phyloP scores from a whole-genome alignment of 2,329 filamentous ascomycete species.

The Penicillium nordicum region DNA sequence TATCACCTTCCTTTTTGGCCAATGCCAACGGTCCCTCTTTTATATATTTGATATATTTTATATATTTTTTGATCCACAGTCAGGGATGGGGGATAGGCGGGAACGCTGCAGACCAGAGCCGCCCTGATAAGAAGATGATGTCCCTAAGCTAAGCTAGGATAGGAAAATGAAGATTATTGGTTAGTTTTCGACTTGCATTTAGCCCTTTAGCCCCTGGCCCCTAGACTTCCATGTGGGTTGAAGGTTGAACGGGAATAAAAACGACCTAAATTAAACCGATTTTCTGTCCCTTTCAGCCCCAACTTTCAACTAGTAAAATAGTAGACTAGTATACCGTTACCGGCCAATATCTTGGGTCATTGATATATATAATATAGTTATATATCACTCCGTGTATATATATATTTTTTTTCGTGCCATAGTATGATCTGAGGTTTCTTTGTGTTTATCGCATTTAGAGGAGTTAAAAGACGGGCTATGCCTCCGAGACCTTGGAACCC shows the following conservation, averaged over 20 bases:
- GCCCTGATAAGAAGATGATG: not conserved
- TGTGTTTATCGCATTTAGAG: not conserved
- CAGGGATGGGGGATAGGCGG: slow-evolving; percentile 1
- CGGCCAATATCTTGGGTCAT: not conserved
- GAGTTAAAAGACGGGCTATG: not conserved
- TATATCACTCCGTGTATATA: too few species aligned
- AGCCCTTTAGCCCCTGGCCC: not conserved
- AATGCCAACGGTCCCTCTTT: too few species aligned
- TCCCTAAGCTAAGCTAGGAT: not conserved
- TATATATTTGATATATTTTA: not conserved
- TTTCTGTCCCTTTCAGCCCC: not conserved
- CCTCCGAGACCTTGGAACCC: not conserved
- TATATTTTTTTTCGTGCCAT: too few species aligned
- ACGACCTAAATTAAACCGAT: not conserved
- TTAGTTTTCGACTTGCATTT: not conserved
- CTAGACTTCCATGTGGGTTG: not conserved
- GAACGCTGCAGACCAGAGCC: not conserved
- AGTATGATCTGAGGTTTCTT: not conserved
- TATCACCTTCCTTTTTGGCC: not conserved
- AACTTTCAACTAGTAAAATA: not conserved
- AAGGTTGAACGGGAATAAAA: not conserved
- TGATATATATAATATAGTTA: too few species aligned
- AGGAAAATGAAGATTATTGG: not conserved
- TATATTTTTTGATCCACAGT: not conserved
- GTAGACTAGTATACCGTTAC: not conserved